phyloP scores from a whole-genome alignment of 148 eudicot species.

The Oxyria digyna region DNA sequence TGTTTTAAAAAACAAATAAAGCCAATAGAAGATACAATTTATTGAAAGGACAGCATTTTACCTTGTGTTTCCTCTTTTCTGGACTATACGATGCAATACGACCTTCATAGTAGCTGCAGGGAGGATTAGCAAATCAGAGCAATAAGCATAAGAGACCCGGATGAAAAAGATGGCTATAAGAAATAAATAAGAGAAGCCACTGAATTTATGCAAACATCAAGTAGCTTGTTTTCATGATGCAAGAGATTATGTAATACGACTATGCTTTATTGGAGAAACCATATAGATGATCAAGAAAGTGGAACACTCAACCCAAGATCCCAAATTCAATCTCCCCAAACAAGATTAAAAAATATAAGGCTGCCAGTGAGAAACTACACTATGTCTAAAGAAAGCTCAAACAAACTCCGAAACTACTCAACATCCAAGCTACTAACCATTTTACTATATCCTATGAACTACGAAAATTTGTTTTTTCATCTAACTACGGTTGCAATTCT shows the following conservation, averaged over 20 bases:
- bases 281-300: not conserved
- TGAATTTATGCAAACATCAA: not conserved
- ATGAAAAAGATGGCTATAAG: not conserved
- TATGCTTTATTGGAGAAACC: not conserved
- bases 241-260: not conserved
- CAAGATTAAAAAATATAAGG: not conserved
- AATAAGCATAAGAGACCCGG: not conserved
- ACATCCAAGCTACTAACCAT: not conserved
- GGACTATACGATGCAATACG: constrained; percentile 36
- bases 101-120: constrained; percentile 59
- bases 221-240: not conserved
- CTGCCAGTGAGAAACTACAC: not conserved
- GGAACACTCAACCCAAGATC: not conserved
- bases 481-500: not conserved
- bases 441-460: not conserved
- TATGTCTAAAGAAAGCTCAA: not conserved
- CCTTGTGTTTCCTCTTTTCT: constrained; percentile 36
- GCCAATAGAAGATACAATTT: not conserved
- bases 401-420: not conserved
- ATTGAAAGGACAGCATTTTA: constrained; percentile 8
- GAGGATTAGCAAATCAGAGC: not conserved
- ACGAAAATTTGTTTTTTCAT: not conserved
- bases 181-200: not conserved
- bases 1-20: not conserved
- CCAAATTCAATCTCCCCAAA: not conserved